Base-by-base conservation (phyloP, 2,329 filamentous ascomycete genomes). In the Tolypocladium nubicola region DNA sequence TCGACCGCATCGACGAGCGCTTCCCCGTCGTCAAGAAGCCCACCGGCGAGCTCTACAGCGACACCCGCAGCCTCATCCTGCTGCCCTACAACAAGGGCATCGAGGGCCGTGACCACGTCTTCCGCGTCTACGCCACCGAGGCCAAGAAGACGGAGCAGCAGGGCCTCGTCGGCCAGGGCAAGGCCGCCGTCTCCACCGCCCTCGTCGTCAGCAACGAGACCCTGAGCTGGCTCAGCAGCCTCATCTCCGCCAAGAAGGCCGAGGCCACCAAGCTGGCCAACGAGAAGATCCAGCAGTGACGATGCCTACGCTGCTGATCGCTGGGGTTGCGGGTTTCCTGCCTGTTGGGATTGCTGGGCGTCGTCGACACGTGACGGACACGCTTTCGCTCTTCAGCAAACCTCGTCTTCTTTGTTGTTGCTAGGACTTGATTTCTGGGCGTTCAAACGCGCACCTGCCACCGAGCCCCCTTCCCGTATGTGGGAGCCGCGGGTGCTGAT, bases 21-120 rank as follows among this genome's bases (percentile, higher is more conserved):
- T 87, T 91, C 70, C 89, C 89, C 55, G 78, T 82, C 59, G 79
- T 93, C 70, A 89, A 87, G 77, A 87, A 90, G 74, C 84, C 88
- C 54, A 89, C 88, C 33, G 77, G 80, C 62, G 86, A 89, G 70
- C 78, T 92, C 55, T 84, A 84, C 72, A 77, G 77, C 58, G 82
- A 85, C 19, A 81, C 88, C 65, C 81, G 83, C 68, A 78, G 77
- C 65, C 72, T 85, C 45, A 78, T 86, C 58, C 77, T 82, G 61
- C 76, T 84, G 60, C 88, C 88, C 9, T 73, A 85, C 64, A 81
- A 81, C 66, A 80, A 87, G 65, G 82, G 80, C 26, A 65, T 76
- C 21, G 81, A 85, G 71, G 79, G 82, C 63, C 83, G 80, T 70
- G 82, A 86, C 57, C 83, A 86, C 63, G 76, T 87, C 59, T 67